Evolutionary conservation across 352 stramenopile genomes (phyloP), one percentile per base, ranked within the genome.

Genomic region (Globisporangium canariense): DNA sequence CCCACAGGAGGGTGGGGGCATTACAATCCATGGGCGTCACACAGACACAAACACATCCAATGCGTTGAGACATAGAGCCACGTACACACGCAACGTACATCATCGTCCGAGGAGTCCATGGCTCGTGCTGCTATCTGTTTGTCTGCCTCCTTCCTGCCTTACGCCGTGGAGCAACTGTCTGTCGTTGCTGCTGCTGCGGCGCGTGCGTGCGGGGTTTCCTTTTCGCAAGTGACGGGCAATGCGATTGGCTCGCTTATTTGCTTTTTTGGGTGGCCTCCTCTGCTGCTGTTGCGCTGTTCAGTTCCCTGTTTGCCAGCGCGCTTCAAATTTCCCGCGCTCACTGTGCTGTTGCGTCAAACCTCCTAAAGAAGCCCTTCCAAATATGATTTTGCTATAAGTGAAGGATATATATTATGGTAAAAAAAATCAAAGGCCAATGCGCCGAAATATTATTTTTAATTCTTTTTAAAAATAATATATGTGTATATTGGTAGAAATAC

Each of bases 21-120:
- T 22, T 34, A 8, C 16, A 20, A 57, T 28, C 51, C 51, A 20
- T 20, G 16, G 16, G 3, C 41, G 28, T 36, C 32, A 41, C n/a
- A 22, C 1, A 55, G 4, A n/a, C 22, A 38, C 28, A 52, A 14
- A 14, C 7, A 22, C 0, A 52, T 14, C 14, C 14, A 61, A 8
- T 14, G 18, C 43, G 14, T 32, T 1, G 30, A 38, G 28, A 45
- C n/a, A 32, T 40, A 55, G 5, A 47, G 5, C 0, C 30, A 49
- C 11, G 18, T 32, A 47, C 6, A 47, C 6, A 49, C n/a, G n/a
- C 32, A n/a, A 78, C 76, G 54, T 53, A 88, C 79, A 54, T 85
- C 74, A 32, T 84, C 70, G 54, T 84, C 76, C 7, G 76, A 84
- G 55, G 79, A 75, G 60, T 75, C 74, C 78, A 80, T 87, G 45